Evolutionary conservation across 345 rosid genomes (phyloP), one percentile per base, ranked within the genome.

Genomic region (Eucalyptus tenuipes): DNA sequence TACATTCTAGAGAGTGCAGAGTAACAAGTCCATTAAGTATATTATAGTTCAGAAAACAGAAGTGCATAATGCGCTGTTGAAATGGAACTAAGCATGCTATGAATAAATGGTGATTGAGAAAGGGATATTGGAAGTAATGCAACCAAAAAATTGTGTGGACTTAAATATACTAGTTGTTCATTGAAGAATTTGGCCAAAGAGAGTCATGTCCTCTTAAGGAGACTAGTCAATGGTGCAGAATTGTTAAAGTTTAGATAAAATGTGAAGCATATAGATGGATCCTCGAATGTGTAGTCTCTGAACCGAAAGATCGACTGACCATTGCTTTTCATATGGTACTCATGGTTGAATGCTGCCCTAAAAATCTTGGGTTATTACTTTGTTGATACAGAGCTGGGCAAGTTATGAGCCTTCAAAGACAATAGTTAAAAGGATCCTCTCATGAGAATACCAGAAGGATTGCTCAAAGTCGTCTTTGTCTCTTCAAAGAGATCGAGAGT

Each of bases 391-490:
- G 99, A 95, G 95, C 90, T 95, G 95, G 98, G 94, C 95, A 86
- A 94, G 93, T 90, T 98, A 95, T 92, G 96, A 95, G 92, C 99
- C 99, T 86, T 92, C 98, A 66, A 98, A 95, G 90, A 98, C 99
- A 90, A 98, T 96, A 86, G 96, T 97, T 61, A 97, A 95, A 92
- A 94, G 99, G 94, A 94, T 97, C 89, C 92, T 94, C 92, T 90
- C 95, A 92, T 94, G 92, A 91, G 96, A 95, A 90, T 91, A 86
- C 87, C 92, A 90, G 90, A 95, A 92, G 87, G 89, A 90, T 49
- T 89, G 89, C 92, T 87, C 87, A 47, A 88, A 91, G 90, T 92
- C 92, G 81, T 90, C 91, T 47, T 79, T 88, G 71, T 88, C 33
- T 87, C 91, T 89, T 88, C 87, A 20, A 92, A 92, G 45, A 91